Evolutionary conservation across 352 stramenopile species (phyloP), one percentile per base, ranked within the genome.

Genomic region (Saprolegnia parasitica): DNA sequence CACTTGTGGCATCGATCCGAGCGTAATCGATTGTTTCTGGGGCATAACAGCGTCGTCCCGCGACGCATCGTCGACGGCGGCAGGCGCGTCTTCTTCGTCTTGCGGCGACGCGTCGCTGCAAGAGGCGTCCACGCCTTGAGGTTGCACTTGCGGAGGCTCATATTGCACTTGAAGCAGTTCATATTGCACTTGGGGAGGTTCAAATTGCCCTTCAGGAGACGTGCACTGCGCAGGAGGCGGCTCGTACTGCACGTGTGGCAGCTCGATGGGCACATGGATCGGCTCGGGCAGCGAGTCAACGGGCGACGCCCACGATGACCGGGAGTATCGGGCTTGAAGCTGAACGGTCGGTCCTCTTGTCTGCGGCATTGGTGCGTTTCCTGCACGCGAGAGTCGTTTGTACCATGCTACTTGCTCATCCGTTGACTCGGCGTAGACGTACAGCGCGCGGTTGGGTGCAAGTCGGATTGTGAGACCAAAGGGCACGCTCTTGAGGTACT

Each of bases 381-480:
- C 18, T 11, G 63, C 63, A 8, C 20, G 15, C 3, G 32, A 16
- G 8, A 70, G 26, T n/a, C 46, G 63, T 21, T 62, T 52, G 18
- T 49, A 26, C 63, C 63, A 70, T 11, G 63, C 63, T 61, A 37
- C 37, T 39, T 62, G 63, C 23, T 70, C 63, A 8, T 70, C 63
- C 6, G 63, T 70, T 20, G 42, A 61, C 26, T 70, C 63, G 29
- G 63, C 63, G 21, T 70, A 52, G 5, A 70, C 63, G 42, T 70
- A 46, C 13, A 70, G 29, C 5, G 23, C 20, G 46, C 63, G 63
- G 40, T 60, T 70, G 10, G 63, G 63, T 4, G 47, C 46, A 5
- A 70, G 46, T 9, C 42, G 55, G 20, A 70, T 70, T 16, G n/a
- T 61, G 23, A 70, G 47, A 1, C 42, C 63, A 23, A 37, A 37